These are phyloP conservation scores for Geotrichum siamense DNA, from an alignment of 1,139 yeast species.

Conservation along the genomic window DNA sequence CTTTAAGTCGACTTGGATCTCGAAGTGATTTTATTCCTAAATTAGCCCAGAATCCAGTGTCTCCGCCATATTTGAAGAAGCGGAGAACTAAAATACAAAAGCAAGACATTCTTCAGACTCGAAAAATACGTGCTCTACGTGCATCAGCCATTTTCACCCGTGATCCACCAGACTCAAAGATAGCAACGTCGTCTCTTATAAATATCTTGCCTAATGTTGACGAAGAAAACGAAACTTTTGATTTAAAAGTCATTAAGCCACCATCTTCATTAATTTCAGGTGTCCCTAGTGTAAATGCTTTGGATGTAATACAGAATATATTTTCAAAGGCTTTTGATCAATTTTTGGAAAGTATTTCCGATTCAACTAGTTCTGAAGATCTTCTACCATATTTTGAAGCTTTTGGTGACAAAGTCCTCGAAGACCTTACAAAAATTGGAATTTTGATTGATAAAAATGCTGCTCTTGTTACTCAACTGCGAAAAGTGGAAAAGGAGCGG, in stretches of 20 bases:
- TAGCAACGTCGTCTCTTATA: background rate
- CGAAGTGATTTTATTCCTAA: background rate
- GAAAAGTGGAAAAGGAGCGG: slow-evolving; percentile 21
- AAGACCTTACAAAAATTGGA: slow-evolving; percentile 20
- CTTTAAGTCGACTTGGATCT: background rate
- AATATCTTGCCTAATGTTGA: slow-evolving; percentile 4
- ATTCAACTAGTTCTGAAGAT: slow-evolving; percentile 10
- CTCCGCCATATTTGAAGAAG: background rate
- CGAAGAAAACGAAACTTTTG: slow-evolving; percentile 4
- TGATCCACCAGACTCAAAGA: background rate
- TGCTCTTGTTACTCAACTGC: slow-evolving; percentile 20
- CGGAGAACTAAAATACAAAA: background rate
- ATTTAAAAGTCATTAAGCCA: slow-evolving; percentile 14
- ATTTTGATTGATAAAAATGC: slow-evolving; percentile 24
- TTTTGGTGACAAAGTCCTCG: slow-evolving; percentile 20
- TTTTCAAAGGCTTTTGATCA: slow-evolving; percentile 20
- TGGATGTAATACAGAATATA: slow-evolving; percentile 25
- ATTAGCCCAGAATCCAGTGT: background rate
- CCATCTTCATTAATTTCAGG: slow-evolving; percentile 11
- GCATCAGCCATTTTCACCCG: background rate
- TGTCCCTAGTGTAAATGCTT: slow-evolving; percentile 20
- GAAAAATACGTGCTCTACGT: background rate
- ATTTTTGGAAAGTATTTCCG: background rate
- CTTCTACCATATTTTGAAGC: slow-evolving; percentile 15
- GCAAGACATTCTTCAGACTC: background rate